Base-by-base conservation (phyloP, 106 monocot species). In the Dioscorea zingiberensis region DNA sequence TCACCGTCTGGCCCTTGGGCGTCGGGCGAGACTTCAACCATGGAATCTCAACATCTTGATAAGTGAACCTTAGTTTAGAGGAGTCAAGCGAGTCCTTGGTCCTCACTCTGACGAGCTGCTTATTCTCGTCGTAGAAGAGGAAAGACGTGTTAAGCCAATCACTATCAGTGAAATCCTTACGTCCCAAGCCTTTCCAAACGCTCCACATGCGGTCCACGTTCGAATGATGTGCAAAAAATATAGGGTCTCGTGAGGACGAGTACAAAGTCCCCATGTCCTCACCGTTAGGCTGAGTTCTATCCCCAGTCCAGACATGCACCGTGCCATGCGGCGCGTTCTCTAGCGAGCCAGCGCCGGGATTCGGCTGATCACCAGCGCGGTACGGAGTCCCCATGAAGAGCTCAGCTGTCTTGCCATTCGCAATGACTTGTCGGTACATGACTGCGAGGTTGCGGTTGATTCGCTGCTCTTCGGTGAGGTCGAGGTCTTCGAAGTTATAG, bases 191-290 rank as follows among this genome's bases (percentile, higher is more conserved):
- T 30, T 61, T 61, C 61, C 61, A 61, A 2, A 61, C 32, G 7
- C n/a, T 16, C 61, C 61, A 61, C 18, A 61, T 18, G 10, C 61
- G 61, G 18, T 61, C 61, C 1, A 61, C 16, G 30, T 61, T 61
- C 17, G 61, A 5, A n/a, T 61, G 61, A 30, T 61, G 61, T 1
- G 61, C 61, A 17, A 28, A 61, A 18, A 61, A 61, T 5, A 61
- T 15, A 10, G 61, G 61, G 29, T 61, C 61, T 5, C 61, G 27
- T 6, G 27, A 6, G 6, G 61, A 5, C 4, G 32, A 61, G 27
- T 61, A 38, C 4, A 38, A 28, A 3, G 4, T 61, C 14, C 61
- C 32, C 61, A 61, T 61, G 29, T 61, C 32, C 14, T 58, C 58
- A 3, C 24, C 8, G 58, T 58, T 58, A 4, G 58, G 58, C 22